Conservation (phyloP, 257 asterid species). For the Salvia splendens region DNA sequence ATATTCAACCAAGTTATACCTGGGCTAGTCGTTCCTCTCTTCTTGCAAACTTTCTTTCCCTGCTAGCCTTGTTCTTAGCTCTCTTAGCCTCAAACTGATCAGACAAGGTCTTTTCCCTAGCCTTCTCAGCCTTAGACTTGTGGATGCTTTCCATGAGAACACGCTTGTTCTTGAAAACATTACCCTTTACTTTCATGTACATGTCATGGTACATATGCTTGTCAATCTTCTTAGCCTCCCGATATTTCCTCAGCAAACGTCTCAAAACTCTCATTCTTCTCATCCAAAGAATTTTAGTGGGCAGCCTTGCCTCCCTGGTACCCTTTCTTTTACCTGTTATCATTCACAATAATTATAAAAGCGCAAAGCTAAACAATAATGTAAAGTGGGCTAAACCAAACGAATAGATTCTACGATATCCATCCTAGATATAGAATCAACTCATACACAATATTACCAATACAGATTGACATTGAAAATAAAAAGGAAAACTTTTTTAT, state of each 20-base stretch:
- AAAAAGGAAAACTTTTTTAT: too few species aligned
- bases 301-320: constrained; percentile 74
- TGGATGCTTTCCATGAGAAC: constrained; percentile 73
- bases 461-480: too few species aligned
- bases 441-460: not conserved
- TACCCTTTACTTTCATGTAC: constrained; percentile 79
- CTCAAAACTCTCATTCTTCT: constrained; percentile 65
- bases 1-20: constrained; percentile 29
- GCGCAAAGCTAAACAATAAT: not conserved
- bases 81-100: constrained; percentile 68
- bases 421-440: not conserved
- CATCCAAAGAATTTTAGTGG: constrained; percentile 71
- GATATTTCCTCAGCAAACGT: constrained; percentile 61
- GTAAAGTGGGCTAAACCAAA: not conserved
- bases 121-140: constrained; percentile 72
- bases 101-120: constrained; percentile 71
- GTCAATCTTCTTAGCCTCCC: constrained; percentile 67
- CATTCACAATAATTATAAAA: not conserved
- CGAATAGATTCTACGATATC: not conserved
- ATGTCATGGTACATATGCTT: constrained; percentile 72
- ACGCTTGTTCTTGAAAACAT: constrained; percentile 70
- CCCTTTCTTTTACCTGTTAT: constrained; percentile 68
- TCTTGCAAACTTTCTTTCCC: constrained; percentile 52
- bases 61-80: constrained; percentile 55
- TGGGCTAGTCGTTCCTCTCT: constrained; percentile 52